Evolutionary conservation across 202 grass and related monocot species (phyloP).

Genomic region (Schoenoplectus triqueter): DNA sequence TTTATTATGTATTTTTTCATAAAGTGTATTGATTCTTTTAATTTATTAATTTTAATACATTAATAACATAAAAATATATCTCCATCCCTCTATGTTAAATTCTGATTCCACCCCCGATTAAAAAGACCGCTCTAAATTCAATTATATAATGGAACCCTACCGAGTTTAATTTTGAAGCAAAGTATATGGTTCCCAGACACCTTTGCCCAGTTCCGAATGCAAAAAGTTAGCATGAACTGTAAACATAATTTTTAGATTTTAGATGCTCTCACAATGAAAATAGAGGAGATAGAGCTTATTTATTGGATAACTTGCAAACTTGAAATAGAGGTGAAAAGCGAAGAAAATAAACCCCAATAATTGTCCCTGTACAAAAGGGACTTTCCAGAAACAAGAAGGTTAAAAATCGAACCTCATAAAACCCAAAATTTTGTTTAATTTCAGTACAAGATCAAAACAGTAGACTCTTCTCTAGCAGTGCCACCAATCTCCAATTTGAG

Average conservation of each 20-base stretch:
- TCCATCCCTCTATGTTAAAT: too few species aligned
- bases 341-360: neutral
- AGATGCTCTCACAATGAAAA: neutral
- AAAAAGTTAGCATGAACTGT: too few species aligned
- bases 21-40: too few species aligned
- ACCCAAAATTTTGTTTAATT: conserved; percentile 22
- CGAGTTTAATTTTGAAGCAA: neutral
- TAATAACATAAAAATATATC: too few species aligned
- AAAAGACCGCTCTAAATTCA: too few species aligned
- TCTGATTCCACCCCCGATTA: too few species aligned
- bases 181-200: conserved; percentile 6
- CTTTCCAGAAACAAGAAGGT: neutral
- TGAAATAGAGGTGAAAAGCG: neutral
- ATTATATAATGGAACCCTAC: too few species aligned
- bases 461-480: conserved; percentile 21
- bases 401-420: neutral
- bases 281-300: neutral
- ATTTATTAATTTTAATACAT: too few species aligned
- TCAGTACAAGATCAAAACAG: neutral
- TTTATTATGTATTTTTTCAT: too few species aligned
- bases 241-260: neutral
- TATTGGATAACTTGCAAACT: neutral
- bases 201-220: too few species aligned
- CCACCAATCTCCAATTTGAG: too few species aligned
- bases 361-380: neutral